A percentile compares a stretch with the other conserved stretches of the same genome.
Evolutionary conservation across 179 eudicot species (phyloP).

Genomic region (Spergularia azorica): DNA sequence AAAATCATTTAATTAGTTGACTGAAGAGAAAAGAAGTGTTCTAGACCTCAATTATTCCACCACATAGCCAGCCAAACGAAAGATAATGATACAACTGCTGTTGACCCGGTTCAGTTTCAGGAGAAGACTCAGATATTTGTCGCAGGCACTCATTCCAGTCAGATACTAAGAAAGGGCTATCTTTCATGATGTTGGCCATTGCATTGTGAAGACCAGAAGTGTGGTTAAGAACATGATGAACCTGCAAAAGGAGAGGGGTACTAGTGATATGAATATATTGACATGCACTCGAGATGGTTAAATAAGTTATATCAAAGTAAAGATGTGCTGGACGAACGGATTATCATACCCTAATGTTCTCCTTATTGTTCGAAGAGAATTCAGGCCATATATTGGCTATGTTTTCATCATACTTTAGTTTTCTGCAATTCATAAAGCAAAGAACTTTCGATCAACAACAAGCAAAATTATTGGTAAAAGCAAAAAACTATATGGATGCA

Average conservation of each 20-base stretch:
- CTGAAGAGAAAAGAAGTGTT: not conserved
- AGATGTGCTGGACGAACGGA: not conserved
- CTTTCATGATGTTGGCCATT: constrained; percentile 55
- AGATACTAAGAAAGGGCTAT: constrained; percentile 62
- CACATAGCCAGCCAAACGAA: constrained; percentile 98
- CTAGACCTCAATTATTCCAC: constrained; percentile 89
- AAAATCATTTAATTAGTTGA: not conserved
- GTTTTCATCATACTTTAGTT: constrained; percentile 80
- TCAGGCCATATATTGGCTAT: constrained; percentile 89
- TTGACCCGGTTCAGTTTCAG: constrained; percentile 86
- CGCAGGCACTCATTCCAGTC: constrained; percentile 87
- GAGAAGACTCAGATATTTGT: constrained; percentile 51
- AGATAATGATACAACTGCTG: constrained; percentile 89
- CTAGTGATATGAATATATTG: not conserved
- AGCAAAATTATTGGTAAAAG: not conserved
- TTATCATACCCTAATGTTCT: constrained; percentile 66
- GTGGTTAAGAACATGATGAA: constrained; percentile 96
- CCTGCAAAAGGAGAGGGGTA: constrained; percentile 40
- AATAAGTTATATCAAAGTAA: constrained; percentile 1
- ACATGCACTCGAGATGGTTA: constrained; percentile 3
- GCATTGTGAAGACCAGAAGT: constrained; percentile 97
- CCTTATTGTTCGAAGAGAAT: constrained; percentile 73
- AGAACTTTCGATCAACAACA: not conserved
- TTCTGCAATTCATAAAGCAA: constrained; percentile 47
- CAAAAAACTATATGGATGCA: not conserved